Evolutionary conservation across 2,329 filamentous ascomycete species (phyloP), one percentile per base, ranked within the genome.

Genomic region (Neofusicoccum umdonicola): DNA sequence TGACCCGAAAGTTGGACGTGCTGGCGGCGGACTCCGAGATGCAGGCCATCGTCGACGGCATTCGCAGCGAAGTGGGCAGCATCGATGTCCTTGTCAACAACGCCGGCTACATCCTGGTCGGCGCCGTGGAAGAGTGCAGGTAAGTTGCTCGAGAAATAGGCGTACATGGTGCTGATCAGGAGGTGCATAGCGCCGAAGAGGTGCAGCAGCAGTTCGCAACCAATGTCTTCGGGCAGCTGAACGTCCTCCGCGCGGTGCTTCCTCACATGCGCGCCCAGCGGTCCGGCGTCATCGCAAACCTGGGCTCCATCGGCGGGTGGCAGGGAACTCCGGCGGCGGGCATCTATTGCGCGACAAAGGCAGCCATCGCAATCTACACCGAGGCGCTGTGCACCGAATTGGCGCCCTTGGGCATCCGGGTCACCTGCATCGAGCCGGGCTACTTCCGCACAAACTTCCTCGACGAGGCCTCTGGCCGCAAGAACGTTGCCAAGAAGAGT

Each of bases 11-110:
- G 0, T 82, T 99, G 68, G 87, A 90, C 71, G 80, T 93, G 78
- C 76, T 98, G 67, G 91, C 92, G 8, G 65, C 74, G 0, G 67
- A 78, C 2, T 74, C 22, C 22, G 22, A 22, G 22, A 22, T 22
- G 22, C 22, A 22, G 22, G 22, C 22, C 22, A 22, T 22, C 22
- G 88, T 93, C 56, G 91, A 90, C 13, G 60, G 52, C 13, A 89
- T 97, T 11, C 80, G 93, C 47, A 87, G 92, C 1, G 87, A 94
- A 12, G 88, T 92, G 81, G 84, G 98, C 60, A 94, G 98, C 76
- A 90, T 98, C 68, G 87, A 98, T 76, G 85, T 98, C 2, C 80
- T 99, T 65, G 92, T 99, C 22, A 99, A 99, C 81, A 98, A 98
- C 83, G 94, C 94, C 7, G 54, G 92, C 95, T 78, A 76, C 13